Evolutionary conservation across 2,329 filamentous ascomycete genomes (phyloP), one percentile per base, ranked within the genome.

Genomic region (Hypoxylon sp.): DNA sequence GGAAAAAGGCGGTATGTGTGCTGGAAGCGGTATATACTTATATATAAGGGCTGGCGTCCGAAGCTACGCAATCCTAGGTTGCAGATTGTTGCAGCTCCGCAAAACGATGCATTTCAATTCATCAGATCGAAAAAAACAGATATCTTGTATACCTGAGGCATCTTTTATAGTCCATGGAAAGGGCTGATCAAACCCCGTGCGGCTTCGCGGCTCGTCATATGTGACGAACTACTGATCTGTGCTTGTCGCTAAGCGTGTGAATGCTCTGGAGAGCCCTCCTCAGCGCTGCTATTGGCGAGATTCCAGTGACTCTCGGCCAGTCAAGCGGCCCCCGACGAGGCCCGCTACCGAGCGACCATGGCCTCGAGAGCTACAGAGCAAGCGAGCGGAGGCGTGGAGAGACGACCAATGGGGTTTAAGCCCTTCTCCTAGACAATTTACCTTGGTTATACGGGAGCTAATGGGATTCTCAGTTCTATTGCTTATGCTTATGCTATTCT

Each of bases 161-260:
- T 53, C 53, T 62, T 68, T 70, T 72, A 72, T 72, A 11, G 62
- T 58, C 65, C 63, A 42, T 65, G 51, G 50, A 69, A 66, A 64
- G 62, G 61, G 27, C 53, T 48, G 2, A 27, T 58, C 35, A 56
- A 66, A 51, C 54, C 44, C 61, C 62, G 69, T 76, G 73, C 73
- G 73, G 75, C 76, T n/a, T 77, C 71, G 68, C 64, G 58, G 60
- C 69, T 68, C 64, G 74, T 74, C 73, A 74, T 69, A 75, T 72
- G 64, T 72, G 62, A 77, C 68, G 76, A 79, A 79, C 77, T 64
- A 75, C 61, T 79, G 77, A 78, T 78, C 77, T 75, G 77, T 79
- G 77, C 77, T 77, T 74, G 72, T 74, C 69, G 68, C 71, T 70
- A 70, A 65, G 68, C 71, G 69, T 72, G 64, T 68, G 64, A 71